phyloP scores from a whole-genome alignment of 345 rosid genomes.

The Gossypium sturtianum region DNA sequence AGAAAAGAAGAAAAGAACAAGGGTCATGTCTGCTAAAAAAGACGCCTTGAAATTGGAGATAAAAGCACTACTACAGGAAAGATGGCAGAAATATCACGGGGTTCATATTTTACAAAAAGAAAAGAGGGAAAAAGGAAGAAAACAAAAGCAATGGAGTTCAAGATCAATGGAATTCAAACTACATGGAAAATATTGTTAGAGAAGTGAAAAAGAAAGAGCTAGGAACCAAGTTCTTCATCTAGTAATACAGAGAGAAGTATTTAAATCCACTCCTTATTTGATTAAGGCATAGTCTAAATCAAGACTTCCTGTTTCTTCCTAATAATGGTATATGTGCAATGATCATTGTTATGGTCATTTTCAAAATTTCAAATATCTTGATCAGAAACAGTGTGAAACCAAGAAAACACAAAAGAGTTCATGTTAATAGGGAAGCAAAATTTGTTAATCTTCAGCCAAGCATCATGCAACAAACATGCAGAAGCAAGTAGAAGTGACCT shows the following conservation, averaged over 20 bases:
- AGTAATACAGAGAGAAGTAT: not conserved
- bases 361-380: not conserved
- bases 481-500: slow-evolving; percentile 41
- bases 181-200: not conserved
- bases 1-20: not conserved
- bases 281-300: not conserved
- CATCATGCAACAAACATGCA: not conserved
- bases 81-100: not conserved
- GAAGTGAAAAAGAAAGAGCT: not conserved
- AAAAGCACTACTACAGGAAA: not conserved
- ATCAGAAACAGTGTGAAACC: not conserved
- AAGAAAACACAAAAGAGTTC: not conserved
- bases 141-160: too few species aligned
- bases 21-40: not conserved
- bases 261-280: not conserved
- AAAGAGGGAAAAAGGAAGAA: too few species aligned
- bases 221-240: not conserved
- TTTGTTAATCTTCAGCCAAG: not conserved
- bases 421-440: not conserved
- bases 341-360: not conserved
- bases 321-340: not conserved
- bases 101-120: not conserved
- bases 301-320: not conserved
- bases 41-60: not conserved
- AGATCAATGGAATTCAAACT: not conserved